These are phyloP conservation scores for Gossypium aridum DNA, from an alignment of 441 rosid species.

Conservation along the genomic window DNA sequence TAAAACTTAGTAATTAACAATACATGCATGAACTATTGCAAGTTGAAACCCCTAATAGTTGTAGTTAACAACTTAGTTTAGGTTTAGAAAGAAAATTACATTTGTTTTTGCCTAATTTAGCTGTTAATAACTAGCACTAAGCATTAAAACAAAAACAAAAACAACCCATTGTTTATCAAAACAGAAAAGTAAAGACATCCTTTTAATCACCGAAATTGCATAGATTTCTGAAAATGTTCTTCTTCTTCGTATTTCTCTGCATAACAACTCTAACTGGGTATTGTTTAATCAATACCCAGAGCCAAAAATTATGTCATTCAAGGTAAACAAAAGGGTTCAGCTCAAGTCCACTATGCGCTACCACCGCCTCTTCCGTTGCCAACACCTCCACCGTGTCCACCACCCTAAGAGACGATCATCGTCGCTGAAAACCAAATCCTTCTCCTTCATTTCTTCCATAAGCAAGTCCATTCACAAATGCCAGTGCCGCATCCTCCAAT, in stretches of 20 bases:
- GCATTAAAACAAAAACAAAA: background rate
- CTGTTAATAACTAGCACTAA: background rate
- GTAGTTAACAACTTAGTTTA: background rate
- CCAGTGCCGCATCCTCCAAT: background rate
- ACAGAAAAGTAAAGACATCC: background rate
- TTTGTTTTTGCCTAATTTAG: background rate
- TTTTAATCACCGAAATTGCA: background rate
- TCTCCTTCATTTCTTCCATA: background rate
- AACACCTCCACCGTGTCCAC: background rate
- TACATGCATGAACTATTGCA: background rate
- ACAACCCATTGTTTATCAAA: background rate
- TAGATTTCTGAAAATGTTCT: background rate
- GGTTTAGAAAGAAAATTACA: background rate
- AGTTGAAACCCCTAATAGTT: background rate
- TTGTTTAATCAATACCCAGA: background rate
- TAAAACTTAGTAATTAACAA: background rate
- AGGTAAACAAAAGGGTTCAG: background rate
- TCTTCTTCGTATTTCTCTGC: background rate
- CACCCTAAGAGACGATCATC: background rate
- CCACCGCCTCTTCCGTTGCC: background rate
- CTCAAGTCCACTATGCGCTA: background rate
- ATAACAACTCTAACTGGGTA: background rate
- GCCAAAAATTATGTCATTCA: background rate
- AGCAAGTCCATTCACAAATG: background rate
- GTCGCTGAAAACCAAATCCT: background rate